Conservation (phyloP, 2,329 filamentous ascomycete genomes). For the Daldinia eschscholtzii region DNA sequence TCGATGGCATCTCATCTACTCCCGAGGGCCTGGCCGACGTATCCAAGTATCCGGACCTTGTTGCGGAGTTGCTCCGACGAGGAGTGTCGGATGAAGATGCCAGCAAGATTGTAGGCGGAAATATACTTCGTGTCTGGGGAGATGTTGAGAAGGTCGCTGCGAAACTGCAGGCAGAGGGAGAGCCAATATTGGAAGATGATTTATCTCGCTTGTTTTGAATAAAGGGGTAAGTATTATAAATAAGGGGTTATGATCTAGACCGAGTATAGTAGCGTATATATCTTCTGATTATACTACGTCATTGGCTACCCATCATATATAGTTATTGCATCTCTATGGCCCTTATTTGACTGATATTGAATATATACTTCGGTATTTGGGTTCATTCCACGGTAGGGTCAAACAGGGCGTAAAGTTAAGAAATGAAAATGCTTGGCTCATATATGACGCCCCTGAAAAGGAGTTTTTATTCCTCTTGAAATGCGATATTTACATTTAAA, state of each 20-base stretch:
- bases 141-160: conserved; percentile 80
- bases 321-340: not conserved
- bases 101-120: conserved; percentile 81
- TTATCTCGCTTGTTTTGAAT: conserved; percentile 47
- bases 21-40: conserved; percentile 87
- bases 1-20: conserved; percentile 78
- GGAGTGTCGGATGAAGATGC: conserved; percentile 82
- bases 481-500: conserved; percentile 23
- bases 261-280: not conserved
- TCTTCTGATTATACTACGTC: not conserved
- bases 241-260: too few species aligned
- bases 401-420: not conserved
- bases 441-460: too few species aligned
- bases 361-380: not conserved
- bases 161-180: conserved; percentile 71
- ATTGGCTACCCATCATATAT: not conserved
- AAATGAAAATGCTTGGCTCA: not conserved
- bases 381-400: not conserved
- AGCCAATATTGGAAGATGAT: conserved; percentile 67
- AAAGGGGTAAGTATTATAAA: not conserved
- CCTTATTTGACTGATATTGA: not conserved
- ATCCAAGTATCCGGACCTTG: conserved; percentile 81
- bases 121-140: conserved; percentile 86
- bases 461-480: not conserved
- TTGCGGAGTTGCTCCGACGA: conserved; percentile 78